Base-by-base conservation (phyloP, 352 stramenopile species). In the Phytopythium mirpurense region DNA sequence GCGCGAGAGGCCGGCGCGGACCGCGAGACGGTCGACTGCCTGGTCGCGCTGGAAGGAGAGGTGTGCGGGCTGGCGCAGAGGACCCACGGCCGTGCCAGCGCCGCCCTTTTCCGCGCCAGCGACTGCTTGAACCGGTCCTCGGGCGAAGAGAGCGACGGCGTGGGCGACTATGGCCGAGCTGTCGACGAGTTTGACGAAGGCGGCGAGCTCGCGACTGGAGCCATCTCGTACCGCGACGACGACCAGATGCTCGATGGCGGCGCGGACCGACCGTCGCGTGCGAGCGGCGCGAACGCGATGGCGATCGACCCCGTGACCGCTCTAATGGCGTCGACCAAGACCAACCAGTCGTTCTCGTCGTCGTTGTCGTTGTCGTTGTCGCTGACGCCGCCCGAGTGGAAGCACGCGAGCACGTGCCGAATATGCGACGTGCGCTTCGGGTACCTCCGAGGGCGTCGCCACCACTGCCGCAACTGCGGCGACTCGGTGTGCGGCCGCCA, bases 381-480 rank as follows among this genome's bases (percentile, higher is more conserved):
- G 16, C 51, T 57, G 14, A 42, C 59, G 18, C 65, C 62, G 36
- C 72, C 69, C 6, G 36, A 51, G 51, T 93, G 90, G 79, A 79
- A 78, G n/a, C 60, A 87, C 10, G 63, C 57, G 15, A 71, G 70
- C 36, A 62, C 56, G 27, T 96, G 86, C 60, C 53, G 81, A 37
- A 57, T 86, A 26, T 96, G 86, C 64, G 59, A 72, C 12, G 64
- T 57, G 18, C 85, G 81, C 53, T 96, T 96, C 46, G 74, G 75
- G 3, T 83, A 93, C 56, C 78, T 96, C 21, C 70, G 72, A 57
- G 74, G 74, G 21, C 46, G 46, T 8, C 75, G 83, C 24, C 85
- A 95, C 59, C 85, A 95, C 55, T 95, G 85, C 59, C 64, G 85
- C 35, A 87, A 82, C 56, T 95, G 85, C 50, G 85, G 85, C 6